These are phyloP conservation scores for Leccinum olivaceopallidum DNA, from an alignment of 768 basidiomycete species.

Conservation along the genomic window DNA sequence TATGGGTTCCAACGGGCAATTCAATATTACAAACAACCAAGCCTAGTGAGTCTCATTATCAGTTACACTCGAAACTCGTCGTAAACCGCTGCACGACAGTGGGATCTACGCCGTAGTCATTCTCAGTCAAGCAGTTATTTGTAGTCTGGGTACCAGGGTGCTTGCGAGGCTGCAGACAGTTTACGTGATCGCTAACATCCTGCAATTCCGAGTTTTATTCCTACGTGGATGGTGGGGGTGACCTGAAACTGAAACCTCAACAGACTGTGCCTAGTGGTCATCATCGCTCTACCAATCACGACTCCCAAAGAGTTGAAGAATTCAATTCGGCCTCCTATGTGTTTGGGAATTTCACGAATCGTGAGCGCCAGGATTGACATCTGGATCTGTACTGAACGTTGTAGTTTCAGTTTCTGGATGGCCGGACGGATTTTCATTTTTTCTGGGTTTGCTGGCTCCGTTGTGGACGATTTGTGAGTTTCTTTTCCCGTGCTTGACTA, in stretches of 20 bases:
- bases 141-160: conserved; percentile 61
- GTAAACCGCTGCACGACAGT: conserved; percentile 43
- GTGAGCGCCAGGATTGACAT: conserved; percentile 31
- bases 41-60: conserved; percentile 46
- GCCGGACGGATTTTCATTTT: conserved; percentile 46
- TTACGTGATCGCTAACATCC: conserved; percentile 42
- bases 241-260: conserved; percentile 1
- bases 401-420: conserved; percentile 37
- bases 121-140: conserved; percentile 58
- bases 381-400: not conserved
- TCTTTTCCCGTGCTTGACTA: not conserved
- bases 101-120: conserved; percentile 63
- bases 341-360: conserved; percentile 58
- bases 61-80: conserved; percentile 33
- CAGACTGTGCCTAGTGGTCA: conserved; percentile 19
- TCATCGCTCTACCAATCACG: conserved; percentile 64
- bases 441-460: conserved; percentile 48
- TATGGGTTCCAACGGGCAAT: conserved; percentile 46
- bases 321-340: conserved; percentile 58
- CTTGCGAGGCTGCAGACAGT: conserved; percentile 66
- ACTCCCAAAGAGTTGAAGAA: conserved; percentile 54
- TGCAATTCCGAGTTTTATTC: conserved; percentile 20
- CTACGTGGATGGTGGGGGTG: not conserved
- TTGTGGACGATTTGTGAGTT: conserved; percentile 44
- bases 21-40: conserved; percentile 34